Evolutionary conservation across 345 rosid species (phyloP), one percentile per base, ranked within the genome.

Genomic region (Litchi chinensis): DNA sequence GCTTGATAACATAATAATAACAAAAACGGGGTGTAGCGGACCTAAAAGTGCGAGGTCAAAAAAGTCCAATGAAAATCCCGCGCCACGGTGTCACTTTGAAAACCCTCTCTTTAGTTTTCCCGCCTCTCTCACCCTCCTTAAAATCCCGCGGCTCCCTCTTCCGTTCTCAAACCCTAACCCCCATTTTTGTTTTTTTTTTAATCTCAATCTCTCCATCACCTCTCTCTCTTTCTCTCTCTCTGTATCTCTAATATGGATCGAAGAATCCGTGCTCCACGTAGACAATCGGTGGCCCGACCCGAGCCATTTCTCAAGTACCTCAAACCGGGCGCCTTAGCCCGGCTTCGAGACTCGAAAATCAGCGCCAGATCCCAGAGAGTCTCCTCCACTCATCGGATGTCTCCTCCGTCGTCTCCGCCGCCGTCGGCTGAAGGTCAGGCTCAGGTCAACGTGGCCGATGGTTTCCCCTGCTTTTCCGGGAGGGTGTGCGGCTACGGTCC

Each of bases 251-350:
- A 60, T 16, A 87, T 85, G 90, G 80, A 83, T 32, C 84, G 70
- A 11, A 78, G 85, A 18, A 70, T 62, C 74, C 83, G 84, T 11
- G 9, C 74, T 22, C 32, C 10, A 3, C 44, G 32, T 63, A 73
- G 78, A 37, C 78, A 76, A 15, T 39, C 73, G 6, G 5, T 73
- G 18, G 22, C 69, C 39, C 65, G 77, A n/a, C 15, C 85, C 11
- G 85, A 81, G 37, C 84, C 89, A 50, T 87, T 77, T 67, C 85
- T 83, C 2, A 83, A 64, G 73, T 86, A 80, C 75, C 88, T 88
- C 19, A 89, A 87, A 40, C 92, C 92, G 0, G 92, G 89, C 4
- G 89, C 90, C 44, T 82, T 89, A 28, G 92, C 92, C 5, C 87
- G 81, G 7, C 86, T 89, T 39, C 65, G 90, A 12, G 92, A 89